phyloP scores from a whole-genome alignment of 176 grass and related monocot species.

The Dactylis glomerata region DNA sequence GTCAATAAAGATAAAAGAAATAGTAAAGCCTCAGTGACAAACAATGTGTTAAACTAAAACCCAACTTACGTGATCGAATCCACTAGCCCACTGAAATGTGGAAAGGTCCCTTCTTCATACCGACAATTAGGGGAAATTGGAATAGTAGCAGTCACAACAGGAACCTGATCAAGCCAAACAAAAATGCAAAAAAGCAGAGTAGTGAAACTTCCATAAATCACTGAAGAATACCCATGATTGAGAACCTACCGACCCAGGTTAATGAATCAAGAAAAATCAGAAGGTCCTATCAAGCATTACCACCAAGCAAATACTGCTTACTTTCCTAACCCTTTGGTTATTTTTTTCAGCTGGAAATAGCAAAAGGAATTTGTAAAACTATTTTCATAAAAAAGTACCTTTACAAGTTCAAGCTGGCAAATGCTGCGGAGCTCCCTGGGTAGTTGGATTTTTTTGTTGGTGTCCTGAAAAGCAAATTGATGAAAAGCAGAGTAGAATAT shows the following conservation, averaged over 20 bases:
- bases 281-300: not conserved
- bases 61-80: constrained; percentile 81
- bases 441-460: constrained; percentile 77
- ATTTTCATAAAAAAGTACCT: constrained; percentile 27
- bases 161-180: constrained; percentile 61
- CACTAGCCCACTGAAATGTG: constrained; percentile 76
- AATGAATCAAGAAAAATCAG: constrained; percentile 5
- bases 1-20: constrained; percentile 31
- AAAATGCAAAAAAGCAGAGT: not conserved
- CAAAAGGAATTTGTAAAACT: constrained; percentile 2
- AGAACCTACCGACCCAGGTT: not conserved
- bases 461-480: constrained; percentile 61
- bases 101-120: constrained; percentile 84
- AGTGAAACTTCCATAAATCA: not conserved
- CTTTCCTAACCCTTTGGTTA: not conserved
- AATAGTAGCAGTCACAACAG: constrained; percentile 84
- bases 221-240: not conserved
- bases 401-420: constrained; percentile 87
- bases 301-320: not conserved
- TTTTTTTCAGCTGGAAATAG: constrained; percentile 11
- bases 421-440: constrained; percentile 79
- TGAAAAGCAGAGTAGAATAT: constrained; percentile 26
- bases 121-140: constrained; percentile 76
- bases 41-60: constrained; percentile 21
- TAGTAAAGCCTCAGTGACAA: not conserved